phyloP scores from a whole-genome alignment of 73 alveolate species.

The Diophrys appendiculata region DNA sequence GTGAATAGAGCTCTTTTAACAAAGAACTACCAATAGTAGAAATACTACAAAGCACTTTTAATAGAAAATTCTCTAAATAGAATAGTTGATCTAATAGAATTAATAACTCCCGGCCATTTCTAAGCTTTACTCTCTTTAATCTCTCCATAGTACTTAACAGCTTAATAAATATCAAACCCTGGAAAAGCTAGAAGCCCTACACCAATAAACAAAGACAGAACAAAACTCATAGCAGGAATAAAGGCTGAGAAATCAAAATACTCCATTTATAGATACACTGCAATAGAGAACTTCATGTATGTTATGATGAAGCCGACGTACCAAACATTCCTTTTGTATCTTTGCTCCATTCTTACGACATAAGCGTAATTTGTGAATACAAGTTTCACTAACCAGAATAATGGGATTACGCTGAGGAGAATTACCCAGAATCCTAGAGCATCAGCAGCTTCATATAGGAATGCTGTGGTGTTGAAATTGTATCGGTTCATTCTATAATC shows the following conservation, averaged over 20 bases:
- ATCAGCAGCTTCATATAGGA: not conserved
- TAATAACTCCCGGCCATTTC: not conserved
- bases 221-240: not conserved
- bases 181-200: not conserved
- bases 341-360: constrained; percentile 3
- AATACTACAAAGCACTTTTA: not conserved
- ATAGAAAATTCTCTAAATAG: not conserved
- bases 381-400: not conserved
- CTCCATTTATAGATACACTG: not conserved
- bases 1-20: too few species aligned
- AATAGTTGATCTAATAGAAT: not conserved
- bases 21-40: not conserved
- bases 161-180: not conserved
- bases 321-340: not conserved
- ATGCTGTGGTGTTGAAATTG: not conserved
- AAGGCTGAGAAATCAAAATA: not conserved
- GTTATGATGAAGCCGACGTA: not conserved
- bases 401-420: not conserved
- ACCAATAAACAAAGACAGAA: not conserved
- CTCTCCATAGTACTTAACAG: not conserved
- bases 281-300: not conserved
- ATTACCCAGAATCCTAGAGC: not conserved
- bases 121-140: not conserved
- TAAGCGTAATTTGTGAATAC: not conserved
- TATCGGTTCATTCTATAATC: not conserved